Conservation (phyloP, 176 grass and related monocot species). For the Musa acuminata region DNA sequence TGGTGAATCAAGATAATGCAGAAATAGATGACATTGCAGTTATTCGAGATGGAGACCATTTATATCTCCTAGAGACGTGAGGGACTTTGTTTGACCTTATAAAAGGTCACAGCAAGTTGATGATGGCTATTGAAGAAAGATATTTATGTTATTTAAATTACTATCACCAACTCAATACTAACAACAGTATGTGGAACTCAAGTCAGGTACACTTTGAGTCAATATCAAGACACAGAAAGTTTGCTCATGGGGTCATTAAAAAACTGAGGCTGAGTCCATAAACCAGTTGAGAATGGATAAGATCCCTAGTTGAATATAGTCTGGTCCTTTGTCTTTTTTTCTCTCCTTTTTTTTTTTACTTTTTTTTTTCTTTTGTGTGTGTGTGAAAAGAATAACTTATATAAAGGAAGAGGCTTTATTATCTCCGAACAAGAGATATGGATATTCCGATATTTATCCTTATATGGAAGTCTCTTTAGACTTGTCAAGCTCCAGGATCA, state of each 20-base stretch:
- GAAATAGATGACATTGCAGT: slow-evolving; percentile 82
- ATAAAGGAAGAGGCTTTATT: neutral
- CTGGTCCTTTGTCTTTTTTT: no score
- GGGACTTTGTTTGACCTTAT: neutral
- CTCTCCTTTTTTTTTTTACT: no score
- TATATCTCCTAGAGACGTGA: slow-evolving; percentile 52
- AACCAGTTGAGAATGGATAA: no score
- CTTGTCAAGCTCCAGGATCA: no score
- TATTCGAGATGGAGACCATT: slow-evolving; percentile 70
- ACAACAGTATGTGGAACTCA: neutral
- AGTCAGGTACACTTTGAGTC: neutral
- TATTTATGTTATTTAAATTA: neutral
- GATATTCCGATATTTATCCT: neutral
- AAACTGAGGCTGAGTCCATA: no score
- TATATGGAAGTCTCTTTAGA: neutral
- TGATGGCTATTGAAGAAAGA: neutral
- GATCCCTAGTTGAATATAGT: no score
- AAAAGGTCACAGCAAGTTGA: neutral
- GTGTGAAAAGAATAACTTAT: no score
- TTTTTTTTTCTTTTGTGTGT: neutral
- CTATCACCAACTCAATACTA: neutral
- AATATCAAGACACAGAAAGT: no score
- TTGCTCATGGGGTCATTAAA: no score
- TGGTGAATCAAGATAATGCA: slow-evolving; percentile 53
- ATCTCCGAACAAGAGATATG: neutral